Base-by-base conservation (phyloP, 768 basidiomycete genomes). In the Xerocomellus intermedius region DNA sequence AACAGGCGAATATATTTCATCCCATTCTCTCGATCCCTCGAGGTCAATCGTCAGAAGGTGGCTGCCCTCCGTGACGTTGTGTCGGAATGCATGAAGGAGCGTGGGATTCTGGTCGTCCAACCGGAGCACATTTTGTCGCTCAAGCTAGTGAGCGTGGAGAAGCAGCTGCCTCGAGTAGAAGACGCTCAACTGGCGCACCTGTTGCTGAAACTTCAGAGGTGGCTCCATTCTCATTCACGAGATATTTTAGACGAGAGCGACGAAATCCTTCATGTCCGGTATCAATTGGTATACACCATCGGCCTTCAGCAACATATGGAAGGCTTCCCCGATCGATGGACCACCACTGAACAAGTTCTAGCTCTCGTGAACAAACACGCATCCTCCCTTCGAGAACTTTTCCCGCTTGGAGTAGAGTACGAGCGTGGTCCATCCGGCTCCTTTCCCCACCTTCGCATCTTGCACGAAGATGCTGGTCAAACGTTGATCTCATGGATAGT, bases 121-220 rank as follows among this genome's bases (percentile, higher is more conserved):
- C 83, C 82, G 0, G 82, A 83, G 43, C 79, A 84, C 28, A 67
- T 81, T 14, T 69, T 83, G 3, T 83, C 82, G 0, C 77, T 79
- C 54, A 73, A 74, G 57, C 69, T 83, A n/a, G 75, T 78, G 72
- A 73, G 70, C 4, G 64, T 82, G 22, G 76, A 83, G 52, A 66
- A 59, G 32, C 64, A 68, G 28, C 51, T 73, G 8, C 28, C 35
- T 13, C 42, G 10, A 12, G n/a, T 8, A 9, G 9, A 13, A 8
- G 38, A 47, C 9, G 5, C 0, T 5, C 16, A 51, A 6, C 55
- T 59, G 12, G 59, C 65, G 8, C 14, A 41, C 8, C 21, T 38
- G 5, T 55, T 78, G 7, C 49, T 77, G 37, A 43, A 63, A 8
- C 50, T 67, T n/a, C 65, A 71, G 10, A 51, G 17, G 10, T 70